Conservation (phyloP, 768 basidiomycete genomes). For the Cantharellus cinnabarinus region DNA sequence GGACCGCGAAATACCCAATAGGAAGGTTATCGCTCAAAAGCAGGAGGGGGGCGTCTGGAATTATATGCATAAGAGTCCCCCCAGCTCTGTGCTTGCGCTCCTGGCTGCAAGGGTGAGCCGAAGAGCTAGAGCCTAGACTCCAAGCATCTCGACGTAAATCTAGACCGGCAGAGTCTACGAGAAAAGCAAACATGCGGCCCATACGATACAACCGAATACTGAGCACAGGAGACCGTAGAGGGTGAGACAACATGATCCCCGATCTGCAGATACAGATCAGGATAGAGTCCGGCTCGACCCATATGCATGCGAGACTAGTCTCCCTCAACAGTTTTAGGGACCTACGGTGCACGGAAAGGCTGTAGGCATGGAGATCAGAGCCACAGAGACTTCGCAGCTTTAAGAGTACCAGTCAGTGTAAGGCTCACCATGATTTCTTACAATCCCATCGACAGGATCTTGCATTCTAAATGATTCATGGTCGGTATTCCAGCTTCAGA, state of each 20-base stretch:
- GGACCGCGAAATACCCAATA: conserved; percentile 56
- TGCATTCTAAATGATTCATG: no score
- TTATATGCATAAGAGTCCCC: conserved; percentile 40
- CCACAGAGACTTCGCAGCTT: conserved; percentile 21
- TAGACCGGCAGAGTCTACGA: conserved; percentile 44
- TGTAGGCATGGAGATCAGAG: conserved; percentile 34
- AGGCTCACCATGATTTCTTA: no score
- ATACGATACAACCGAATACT: conserved; percentile 46
- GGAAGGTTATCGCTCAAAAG: conserved; percentile 63
- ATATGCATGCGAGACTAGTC: conserved; percentile 10
- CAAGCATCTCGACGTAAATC: conserved; percentile 51
- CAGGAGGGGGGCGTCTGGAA: conserved; percentile 46
- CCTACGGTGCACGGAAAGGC: conserved; percentile 16
- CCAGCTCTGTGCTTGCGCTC: conserved; percentile 69
- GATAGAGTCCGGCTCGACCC: conserved; percentile 37
- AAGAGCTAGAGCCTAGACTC: conserved; percentile 34
- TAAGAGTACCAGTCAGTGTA: no score
- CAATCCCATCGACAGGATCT: no score
- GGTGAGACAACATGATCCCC: conserved; percentile 67
- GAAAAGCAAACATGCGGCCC: not conserved
- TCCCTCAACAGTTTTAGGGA: conserved; percentile 58
- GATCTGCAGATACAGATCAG: conserved; percentile 33
- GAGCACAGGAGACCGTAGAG: conserved; percentile 66
- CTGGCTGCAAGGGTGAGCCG: conserved; percentile 43
- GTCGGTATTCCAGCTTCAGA: no score